A percentile compares a stretch with the other conserved stretches of the same genome.
phyloP scores from a whole-genome alignment of 805 yeast species.

The Wickerhamomyces chambardii region DNA sequence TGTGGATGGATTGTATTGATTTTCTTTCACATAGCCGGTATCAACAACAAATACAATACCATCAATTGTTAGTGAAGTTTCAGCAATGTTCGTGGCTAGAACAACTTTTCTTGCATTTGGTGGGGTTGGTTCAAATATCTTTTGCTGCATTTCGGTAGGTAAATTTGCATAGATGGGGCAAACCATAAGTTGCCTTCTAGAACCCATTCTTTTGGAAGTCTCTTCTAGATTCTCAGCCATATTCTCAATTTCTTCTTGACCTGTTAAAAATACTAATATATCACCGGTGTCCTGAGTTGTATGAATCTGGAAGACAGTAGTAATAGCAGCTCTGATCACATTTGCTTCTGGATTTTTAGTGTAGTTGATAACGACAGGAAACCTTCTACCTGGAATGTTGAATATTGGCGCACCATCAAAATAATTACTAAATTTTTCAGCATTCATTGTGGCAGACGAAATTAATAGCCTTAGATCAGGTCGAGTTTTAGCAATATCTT shows the following conservation, averaged over 20 bases:
- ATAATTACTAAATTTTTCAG: conserved; percentile 74
- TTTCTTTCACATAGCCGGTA: conserved; percentile 91
- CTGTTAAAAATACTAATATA: conserved; percentile 84
- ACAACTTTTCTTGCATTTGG: conserved; percentile 74
- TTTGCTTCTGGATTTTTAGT: conserved; percentile 86
- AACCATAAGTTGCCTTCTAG: conserved; percentile 47
- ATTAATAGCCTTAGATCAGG: conserved; percentile 69
- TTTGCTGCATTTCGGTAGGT: conserved; percentile 75
- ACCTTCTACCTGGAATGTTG: conserved; percentile 88
- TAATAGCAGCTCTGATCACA: conserved; percentile 81
- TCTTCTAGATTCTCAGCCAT: conserved; percentile 65
- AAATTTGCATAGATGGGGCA: conserved; percentile 89
- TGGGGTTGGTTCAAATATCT: conserved; percentile 86
- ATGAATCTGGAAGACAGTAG: conserved; percentile 85
- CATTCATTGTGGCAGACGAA: conserved; percentile 94
- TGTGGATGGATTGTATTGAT: conserved; percentile 76
- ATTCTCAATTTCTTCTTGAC: conserved; percentile 92
- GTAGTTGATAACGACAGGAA: conserved; percentile 80
- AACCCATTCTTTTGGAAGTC: conserved; percentile 55
- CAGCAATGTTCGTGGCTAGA: conserved; percentile 94
- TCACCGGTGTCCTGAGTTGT: conserved; percentile 68
- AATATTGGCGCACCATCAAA: conserved; percentile 82
- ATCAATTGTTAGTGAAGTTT: conserved; percentile 91
- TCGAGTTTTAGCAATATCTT: conserved; percentile 54
- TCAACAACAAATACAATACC: conserved; percentile 95